phyloP scores from a whole-genome alignment of 2,329 filamentous ascomycete species.

The Helotiales sp. region DNA sequence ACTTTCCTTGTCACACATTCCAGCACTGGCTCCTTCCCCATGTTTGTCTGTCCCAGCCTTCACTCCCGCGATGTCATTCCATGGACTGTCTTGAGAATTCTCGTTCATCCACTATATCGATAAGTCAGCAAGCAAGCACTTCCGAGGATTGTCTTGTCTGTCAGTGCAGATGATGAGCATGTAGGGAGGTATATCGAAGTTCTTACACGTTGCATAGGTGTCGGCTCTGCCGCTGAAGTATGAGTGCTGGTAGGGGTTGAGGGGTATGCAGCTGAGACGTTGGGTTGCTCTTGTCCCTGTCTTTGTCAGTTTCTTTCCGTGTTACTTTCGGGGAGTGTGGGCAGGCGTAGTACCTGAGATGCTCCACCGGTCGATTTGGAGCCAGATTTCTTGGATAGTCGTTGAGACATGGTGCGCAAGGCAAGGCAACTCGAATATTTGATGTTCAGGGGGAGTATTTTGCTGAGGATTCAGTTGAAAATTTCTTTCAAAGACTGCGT shows the following conservation, averaged over 20 bases:
- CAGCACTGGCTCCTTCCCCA: background rate
- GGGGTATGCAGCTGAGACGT: too few species aligned
- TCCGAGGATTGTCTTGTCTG: background rate
- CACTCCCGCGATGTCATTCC: constrained; percentile 11
- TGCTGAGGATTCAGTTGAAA: too few species aligned
- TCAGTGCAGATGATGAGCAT: background rate
- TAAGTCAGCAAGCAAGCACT: background rate
- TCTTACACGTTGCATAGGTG: background rate
- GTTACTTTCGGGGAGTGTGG: background rate
- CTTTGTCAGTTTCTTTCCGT: background rate
- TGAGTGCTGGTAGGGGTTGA: background rate
- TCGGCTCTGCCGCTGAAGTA: background rate
- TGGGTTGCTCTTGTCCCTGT: background rate
- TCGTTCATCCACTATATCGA: constrained; percentile 13
- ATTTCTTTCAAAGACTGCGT: too few species aligned
- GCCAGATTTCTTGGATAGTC: background rate
- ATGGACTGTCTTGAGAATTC: constrained; percentile 7
- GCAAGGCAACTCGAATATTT: too few species aligned
- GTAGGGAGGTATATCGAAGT: background rate
- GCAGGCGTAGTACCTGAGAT: background rate
- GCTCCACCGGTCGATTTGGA: background rate
- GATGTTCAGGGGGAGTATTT: too few species aligned
- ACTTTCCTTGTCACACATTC: background rate
- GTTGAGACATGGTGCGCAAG: background rate
- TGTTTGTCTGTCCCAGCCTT: background rate